Conservation (phyloP, 306 rosid species). For the Notholithocarpus densiflorus region DNA sequence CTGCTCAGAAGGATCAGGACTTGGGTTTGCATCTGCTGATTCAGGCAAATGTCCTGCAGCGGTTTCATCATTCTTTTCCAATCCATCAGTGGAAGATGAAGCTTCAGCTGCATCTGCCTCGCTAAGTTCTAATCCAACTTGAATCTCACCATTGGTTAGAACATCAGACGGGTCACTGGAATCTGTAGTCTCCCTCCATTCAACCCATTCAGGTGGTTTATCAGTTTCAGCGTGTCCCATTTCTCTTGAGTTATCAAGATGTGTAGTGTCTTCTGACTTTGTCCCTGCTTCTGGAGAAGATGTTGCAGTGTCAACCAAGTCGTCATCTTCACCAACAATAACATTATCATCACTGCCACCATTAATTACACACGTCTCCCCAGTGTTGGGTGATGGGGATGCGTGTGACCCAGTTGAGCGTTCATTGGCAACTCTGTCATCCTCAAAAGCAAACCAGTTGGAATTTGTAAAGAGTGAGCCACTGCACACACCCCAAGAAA, state of each 20-base stretch:
- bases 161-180: constrained; percentile 52
- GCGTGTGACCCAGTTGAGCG: constrained; percentile 62
- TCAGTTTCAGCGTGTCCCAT: constrained; percentile 49
- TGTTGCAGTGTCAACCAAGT: constrained; percentile 75
- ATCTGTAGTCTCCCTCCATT: constrained; percentile 96
- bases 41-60: constrained; percentile 33
- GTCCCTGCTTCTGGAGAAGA: constrained; percentile 61
- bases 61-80: constrained; percentile 30
- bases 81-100: constrained; percentile 38
- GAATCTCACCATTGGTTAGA: constrained; percentile 69
- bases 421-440: constrained; percentile 61
- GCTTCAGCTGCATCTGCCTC: constrained; percentile 40
- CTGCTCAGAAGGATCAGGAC: constrained; percentile 29
- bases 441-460: constrained; percentile 97
- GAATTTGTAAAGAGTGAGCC: constrained; percentile 96
- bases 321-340: constrained; percentile 71
- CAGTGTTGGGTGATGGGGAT: constrained; percentile 71
- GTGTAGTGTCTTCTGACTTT: constrained; percentile 29
- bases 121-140: constrained; percentile 32
- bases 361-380: constrained; percentile 35
- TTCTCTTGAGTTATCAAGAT: constrained; percentile 20
- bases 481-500: constrained; percentile 42
- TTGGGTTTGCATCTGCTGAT: constrained; percentile 24
- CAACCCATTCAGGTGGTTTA: constrained; percentile 95
- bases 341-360: constrained; percentile 50